These are phyloP conservation scores for Artemisia princeps DNA, from an alignment of 140 eudicot genomes.

Conservation along the genomic window DNA sequence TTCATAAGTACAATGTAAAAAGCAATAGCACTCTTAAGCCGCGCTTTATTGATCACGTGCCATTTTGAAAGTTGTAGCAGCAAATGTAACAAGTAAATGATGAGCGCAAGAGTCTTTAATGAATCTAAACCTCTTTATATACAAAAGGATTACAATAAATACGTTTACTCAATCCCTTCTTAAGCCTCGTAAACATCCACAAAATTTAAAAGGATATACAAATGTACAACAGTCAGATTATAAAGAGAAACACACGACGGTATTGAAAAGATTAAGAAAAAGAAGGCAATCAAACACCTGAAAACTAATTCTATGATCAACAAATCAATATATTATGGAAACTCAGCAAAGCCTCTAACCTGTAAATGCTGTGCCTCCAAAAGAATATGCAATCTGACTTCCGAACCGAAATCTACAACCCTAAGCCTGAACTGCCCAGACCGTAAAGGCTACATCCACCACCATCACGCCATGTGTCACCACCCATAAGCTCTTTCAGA, in stretches of 20 bases:
- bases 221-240: constrained; percentile 30
- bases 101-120: constrained; percentile 12
- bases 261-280: constrained; percentile 4
- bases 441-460: constrained; percentile 21
- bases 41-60: constrained; percentile 1
- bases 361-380: constrained; percentile 43
- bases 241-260: constrained; percentile 17
- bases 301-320: constrained; percentile 39
- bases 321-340: constrained; percentile 50
- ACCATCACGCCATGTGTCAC: constrained; percentile 22
- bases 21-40: constrained; percentile 19
- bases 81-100: constrained; percentile 10
- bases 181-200: constrained; percentile 31
- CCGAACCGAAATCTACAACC: constrained; percentile 27
- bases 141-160: constrained; percentile 36
- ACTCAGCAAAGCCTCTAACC: constrained; percentile 33
- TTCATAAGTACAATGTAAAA: constrained; percentile 22
- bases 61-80: background rate
- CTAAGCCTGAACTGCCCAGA: constrained; percentile 21
- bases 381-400: constrained; percentile 51
- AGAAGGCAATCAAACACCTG: constrained; percentile 10
- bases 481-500: constrained; percentile 23
- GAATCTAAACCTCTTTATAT: constrained; percentile 37
- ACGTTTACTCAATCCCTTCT: constrained; percentile 23
- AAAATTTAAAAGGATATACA: constrained; percentile 31